Evolutionary conservation across 208 protist genomes (phyloP), one percentile per base, ranked within the genome.

Genomic region (Trypanosoma grayi): DNA sequence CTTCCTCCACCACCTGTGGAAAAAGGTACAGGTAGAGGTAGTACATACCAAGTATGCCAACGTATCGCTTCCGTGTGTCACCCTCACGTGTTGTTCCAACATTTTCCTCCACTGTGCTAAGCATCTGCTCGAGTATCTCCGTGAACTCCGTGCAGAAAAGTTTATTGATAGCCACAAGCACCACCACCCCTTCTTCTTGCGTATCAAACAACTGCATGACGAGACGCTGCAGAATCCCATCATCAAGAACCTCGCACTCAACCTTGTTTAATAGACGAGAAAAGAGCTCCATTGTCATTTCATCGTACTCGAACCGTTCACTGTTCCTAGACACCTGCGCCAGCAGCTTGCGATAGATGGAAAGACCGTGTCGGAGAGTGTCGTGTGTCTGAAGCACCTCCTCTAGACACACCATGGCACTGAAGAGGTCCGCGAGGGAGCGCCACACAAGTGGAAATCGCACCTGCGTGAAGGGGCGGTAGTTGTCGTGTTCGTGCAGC

Each of bases 331-430:
- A 59, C 4, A 89, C 53, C 11, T 79, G 69, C 51, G 83, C 81
- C 10, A 88, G 64, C 57, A 93, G 75, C 53, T 76, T 72, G 46
- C 83, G 78, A 56, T 89, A 94, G 28, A 78, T 66, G 25, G 74
- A 61, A 40, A 89, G 75, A 31, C 81, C 80, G 5, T 82, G 69
- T 2, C 45, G 31, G 24, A 97, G 56, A 5, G 70, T 71, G 20
- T 77, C 44, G 59, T 95, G 93, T 44, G 84, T 73, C 18, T 60
- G 52, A 25, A 97, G 66, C 1, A 98, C 73, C 40, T 87, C 72
- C 53, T 97, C 94, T 6, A 97, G 60, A 36, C 73, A 75, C 40
- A 96, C 77, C 22, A 97, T 68, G 4, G 87, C 74, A 0, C 48
- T 67, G 4, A 98, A 71, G 30, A 94, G 31, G 9, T 92, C 80